Base-by-base conservation (phyloP, 2,329 filamentous ascomycete genomes). In the Neurospora sp. region DNA sequence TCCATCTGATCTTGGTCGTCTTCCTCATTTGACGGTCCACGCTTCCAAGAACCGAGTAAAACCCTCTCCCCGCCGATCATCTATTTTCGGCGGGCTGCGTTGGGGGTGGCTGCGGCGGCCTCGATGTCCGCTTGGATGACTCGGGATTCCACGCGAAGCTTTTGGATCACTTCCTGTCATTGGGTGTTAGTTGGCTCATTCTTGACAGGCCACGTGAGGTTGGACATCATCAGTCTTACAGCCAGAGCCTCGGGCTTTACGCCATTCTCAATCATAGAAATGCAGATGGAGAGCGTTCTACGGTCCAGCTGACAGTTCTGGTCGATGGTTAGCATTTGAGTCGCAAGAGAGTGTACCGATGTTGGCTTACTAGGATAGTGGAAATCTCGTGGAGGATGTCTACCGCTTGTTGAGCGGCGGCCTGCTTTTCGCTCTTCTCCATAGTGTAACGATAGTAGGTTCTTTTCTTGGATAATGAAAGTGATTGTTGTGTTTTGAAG, bases 181-280 rank as follows among this genome's bases (percentile, higher is more conserved):
- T 28, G 46, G 2, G 52, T 62, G 52, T 62, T 62, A 62, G 52
- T 17, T 62, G 28, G 3, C 28, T 17, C 13, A 36, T 8, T 43
- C 2, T 40, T 15, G 46, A 28, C 11, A 13, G 19, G 19, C n/a
- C 17, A 38, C 5, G 40, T 43, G 19, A 33, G 23, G 52, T 28
- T 62, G 13, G 28, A 33, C 23, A 46, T 40, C 15, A 46, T 19
- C 38, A 43, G 4, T 43, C 93, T 78, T 86, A 98, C 96, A 33
- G 95, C 94, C 39, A 99, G 84, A 1, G 95, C 96, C 79, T 98
- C 95, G 0, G 96, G 96, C 78, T 97, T 97, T 38, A 98, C 93
- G 15, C 96, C 96, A 78, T 97, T 97, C 81, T 99, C 96, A 75
- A 99, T 96, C 80, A 99, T 87, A 69, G 93, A 97, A 71, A 98